phyloP scores from a whole-genome alignment of 2,329 filamentous ascomycete species.

The Clarireedia hainanense region DNA sequence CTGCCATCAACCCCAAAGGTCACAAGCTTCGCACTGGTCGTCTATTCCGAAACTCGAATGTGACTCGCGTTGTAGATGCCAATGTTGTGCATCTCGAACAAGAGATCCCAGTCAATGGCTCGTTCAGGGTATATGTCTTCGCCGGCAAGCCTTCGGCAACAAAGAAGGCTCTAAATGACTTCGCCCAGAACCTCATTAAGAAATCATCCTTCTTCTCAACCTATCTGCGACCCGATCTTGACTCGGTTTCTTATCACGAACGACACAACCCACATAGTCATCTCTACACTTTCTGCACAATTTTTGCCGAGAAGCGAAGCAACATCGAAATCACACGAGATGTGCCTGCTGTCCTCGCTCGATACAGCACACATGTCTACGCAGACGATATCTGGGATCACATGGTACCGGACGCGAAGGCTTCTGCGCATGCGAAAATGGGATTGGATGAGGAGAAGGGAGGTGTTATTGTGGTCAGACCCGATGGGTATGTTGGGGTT shows the following conservation, averaged over 20 bases:
- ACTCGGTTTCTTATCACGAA: conserved; percentile 65
- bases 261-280: conserved; percentile 74
- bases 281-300: conserved; percentile 72
- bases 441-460: conserved; percentile 67
- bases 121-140: conserved; percentile 81
- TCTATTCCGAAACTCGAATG: conserved; percentile 68
- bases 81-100: conserved; percentile 89
- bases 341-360: conserved; percentile 60
- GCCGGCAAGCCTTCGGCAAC: conserved; percentile 59
- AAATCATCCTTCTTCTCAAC: conserved; percentile 64
- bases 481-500: conserved; percentile 80
- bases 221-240: conserved; percentile 55
- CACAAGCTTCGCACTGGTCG: conserved; percentile 65
- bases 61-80: conserved; percentile 80
- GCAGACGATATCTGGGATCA: conserved; percentile 75
- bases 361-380: conserved; percentile 78
- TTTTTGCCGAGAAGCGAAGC: conserved; percentile 61
- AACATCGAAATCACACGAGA: conserved; percentile 66
- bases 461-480: conserved; percentile 74
- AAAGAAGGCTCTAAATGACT: conserved; percentile 57
- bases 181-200: conserved; percentile 56
- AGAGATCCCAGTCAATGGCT: conserved; percentile 79
- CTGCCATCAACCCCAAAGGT: conserved; percentile 57
- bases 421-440: conserved; percentile 79
- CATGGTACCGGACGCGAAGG: conserved; percentile 59